Percentiles rank a stretch among this genome's conserved stretches.
phyloP scores from a whole-genome alignment of 306 rosid species.

The Quillaja saponaria region DNA sequence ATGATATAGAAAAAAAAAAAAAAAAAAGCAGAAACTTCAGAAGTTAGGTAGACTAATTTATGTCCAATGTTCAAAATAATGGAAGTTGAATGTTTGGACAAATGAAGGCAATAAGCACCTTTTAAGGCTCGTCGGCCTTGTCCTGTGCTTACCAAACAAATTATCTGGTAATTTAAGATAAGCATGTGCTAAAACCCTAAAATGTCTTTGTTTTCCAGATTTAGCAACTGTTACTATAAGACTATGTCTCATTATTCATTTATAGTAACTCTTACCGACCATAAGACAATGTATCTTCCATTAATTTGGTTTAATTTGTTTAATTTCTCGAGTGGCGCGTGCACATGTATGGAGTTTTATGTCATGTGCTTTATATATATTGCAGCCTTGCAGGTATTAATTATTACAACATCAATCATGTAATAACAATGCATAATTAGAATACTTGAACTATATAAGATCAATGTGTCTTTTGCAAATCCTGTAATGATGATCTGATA shows the following conservation, averaged over 20 bases:
- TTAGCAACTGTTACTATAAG: slow-evolving; percentile 24
- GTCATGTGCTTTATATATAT: slow-evolving; percentile 39
- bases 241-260: slow-evolving; percentile 20
- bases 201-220: slow-evolving; percentile 13
- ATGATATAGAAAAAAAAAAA: no score
- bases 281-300: slow-evolving; percentile 30
- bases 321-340: slow-evolving; percentile 17
- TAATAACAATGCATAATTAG: slow-evolving; percentile 26
- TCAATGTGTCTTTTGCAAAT: slow-evolving; percentile 22
- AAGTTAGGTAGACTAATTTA: no score
- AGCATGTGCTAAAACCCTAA: slow-evolving; percentile 35
- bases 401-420: slow-evolving; percentile 45
- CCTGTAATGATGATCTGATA: no score
- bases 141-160: slow-evolving; percentile 15
- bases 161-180: background rate
- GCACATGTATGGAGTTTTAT: slow-evolving; percentile 29
- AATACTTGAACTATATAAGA: slow-evolving; percentile 25
- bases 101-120: background rate
- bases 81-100: no score
- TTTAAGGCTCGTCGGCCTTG: background rate
- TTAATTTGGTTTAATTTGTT: slow-evolving; percentile 7
- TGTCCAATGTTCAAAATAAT: no score
- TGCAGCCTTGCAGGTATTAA: slow-evolving; percentile 26
- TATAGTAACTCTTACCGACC: slow-evolving; percentile 14
- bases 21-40: no score